phyloP scores from a whole-genome alignment of 2,329 filamentous ascomycete genomes.

The Lasiodiplodia sp. region DNA sequence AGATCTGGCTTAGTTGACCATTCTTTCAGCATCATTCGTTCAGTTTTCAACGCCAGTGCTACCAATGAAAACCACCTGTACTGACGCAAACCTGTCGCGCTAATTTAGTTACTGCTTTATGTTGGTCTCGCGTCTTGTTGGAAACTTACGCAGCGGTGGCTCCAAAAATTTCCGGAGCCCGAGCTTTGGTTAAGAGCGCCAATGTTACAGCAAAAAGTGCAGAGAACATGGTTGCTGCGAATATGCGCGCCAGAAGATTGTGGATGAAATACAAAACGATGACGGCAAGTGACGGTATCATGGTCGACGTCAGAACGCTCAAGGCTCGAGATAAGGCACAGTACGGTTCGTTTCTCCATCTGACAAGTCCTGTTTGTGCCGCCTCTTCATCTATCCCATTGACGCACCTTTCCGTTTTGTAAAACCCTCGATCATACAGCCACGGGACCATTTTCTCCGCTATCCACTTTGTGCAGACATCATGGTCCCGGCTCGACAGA shows the following conservation, averaged over 20 bases:
- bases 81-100: not conserved
- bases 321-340: not conserved
- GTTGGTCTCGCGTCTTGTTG: not conserved
- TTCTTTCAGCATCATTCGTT: too few species aligned
- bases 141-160: slow-evolving; percentile 10
- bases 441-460: slow-evolving; percentile 5
- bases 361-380: not conserved
- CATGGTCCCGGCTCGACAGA: not conserved
- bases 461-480: not conserved
- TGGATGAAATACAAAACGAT: not conserved
- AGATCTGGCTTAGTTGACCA: too few species aligned
- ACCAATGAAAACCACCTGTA: slow-evolving; percentile 20
- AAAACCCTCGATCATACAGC: not conserved
- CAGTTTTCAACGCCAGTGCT: not conserved
- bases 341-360: not conserved
- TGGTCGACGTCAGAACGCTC: not conserved
- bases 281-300: not conserved
- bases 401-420: not conserved
- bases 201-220: slow-evolving; percentile 12
- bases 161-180: slow-evolving; percentile 14
- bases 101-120: too few species aligned
- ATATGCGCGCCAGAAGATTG: not conserved
- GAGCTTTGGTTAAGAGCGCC: slow-evolving; percentile 8
- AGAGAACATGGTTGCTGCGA: not conserved
- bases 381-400: not conserved